A percentile compares a stretch with the other conserved stretches of the same genome.
Evolutionary conservation across 1,139 yeast species (phyloP).

Genomic region (Candida tetrigidarum): DNA sequence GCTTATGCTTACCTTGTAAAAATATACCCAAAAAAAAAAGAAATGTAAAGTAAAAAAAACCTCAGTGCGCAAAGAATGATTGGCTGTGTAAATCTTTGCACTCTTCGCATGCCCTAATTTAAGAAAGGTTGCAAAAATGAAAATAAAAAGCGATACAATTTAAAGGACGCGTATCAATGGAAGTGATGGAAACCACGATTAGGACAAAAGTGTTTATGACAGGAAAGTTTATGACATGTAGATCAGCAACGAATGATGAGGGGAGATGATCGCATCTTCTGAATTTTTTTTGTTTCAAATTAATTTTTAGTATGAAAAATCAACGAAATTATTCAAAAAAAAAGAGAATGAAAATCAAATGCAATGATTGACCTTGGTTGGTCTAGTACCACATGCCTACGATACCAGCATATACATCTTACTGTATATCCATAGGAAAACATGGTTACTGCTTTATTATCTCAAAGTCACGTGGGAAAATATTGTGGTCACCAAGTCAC

Average conservation of each 20-base stretch:
- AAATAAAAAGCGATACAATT: not conserved
- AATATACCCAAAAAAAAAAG: not conserved
- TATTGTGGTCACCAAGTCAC: too few species aligned
- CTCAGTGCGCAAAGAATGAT: too few species aligned
- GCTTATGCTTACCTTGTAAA: not conserved
- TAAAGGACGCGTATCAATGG: slow-evolving; percentile 1
- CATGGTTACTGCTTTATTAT: too few species aligned
- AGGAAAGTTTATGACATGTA: not conserved
- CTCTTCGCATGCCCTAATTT: not conserved
- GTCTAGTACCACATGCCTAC: too few species aligned
- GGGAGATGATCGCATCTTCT: too few species aligned
- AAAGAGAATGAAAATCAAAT: not conserved
- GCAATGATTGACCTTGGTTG: too few species aligned
- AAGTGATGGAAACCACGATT: too few species aligned
- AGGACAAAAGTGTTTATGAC: not conserved
- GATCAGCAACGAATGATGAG: too few species aligned
- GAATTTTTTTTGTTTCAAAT: not conserved
- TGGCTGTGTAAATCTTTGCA: slow-evolving; percentile 2
- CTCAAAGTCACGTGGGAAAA: too few species aligned
- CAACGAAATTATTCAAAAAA: not conserved
- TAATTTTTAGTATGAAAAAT: not conserved
- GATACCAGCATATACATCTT: too few species aligned
- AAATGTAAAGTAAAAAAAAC: not conserved
- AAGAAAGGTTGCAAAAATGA: slow-evolving; percentile 2
- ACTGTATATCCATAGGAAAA: too few species aligned